A percentile compares a stretch with the other conserved stretches of the same genome.
These are phyloP conservation scores for Boletellus ananas DNA, from an alignment of 768 basidiomycete species.

Conservation along the genomic window DNA sequence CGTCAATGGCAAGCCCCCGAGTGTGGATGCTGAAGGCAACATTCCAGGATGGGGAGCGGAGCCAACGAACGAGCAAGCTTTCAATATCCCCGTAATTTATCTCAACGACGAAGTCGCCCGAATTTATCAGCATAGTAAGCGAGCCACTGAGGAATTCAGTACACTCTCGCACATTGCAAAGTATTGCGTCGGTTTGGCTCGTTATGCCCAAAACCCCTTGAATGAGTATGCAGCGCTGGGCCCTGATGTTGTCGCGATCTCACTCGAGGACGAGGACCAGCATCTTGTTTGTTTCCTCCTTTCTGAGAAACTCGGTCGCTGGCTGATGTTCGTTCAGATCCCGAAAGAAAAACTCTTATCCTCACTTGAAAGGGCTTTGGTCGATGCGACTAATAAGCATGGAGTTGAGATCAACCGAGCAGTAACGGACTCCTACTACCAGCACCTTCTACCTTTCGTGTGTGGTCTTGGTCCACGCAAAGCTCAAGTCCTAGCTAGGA, in stretches of 20 bases:
- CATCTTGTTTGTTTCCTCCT: conserved; percentile 58
- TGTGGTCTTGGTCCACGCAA: conserved; percentile 95
- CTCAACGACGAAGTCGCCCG: conserved; percentile 89
- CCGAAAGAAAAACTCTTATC: conserved; percentile 78
- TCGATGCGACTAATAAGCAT: conserved; percentile 87
- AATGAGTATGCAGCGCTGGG: conserved; percentile 94
- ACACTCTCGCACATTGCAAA: conserved; percentile 72
- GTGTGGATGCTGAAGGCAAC: conserved; percentile 19
- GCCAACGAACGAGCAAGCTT: conserved; percentile 39
- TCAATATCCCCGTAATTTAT: conserved; percentile 74
- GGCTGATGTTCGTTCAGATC: conserved; percentile 48
- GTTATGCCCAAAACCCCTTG: conserved; percentile 89
- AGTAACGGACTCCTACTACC: conserved; percentile 84
- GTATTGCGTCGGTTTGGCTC: conserved; percentile 91
- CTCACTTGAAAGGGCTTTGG: conserved; percentile 80
- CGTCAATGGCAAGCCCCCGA: conserved; percentile 31
- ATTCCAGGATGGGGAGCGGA: conserved; percentile 26
- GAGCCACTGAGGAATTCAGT: conserved; percentile 81
- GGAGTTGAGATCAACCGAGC: conserved; percentile 97
- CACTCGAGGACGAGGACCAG: conserved; percentile 83
- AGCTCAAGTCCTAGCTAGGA: conserved; percentile 77
- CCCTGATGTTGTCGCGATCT: conserved; percentile 74
- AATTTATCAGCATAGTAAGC: conserved; percentile 87
- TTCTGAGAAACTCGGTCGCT: background rate
- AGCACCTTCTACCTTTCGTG: conserved; percentile 82